A percentile compares a stretch with the other conserved stretches of the same genome.
Evolutionary conservation across 2,329 filamentous ascomycete genomes (phyloP).

Genomic region (Moelleriella libera): DNA sequence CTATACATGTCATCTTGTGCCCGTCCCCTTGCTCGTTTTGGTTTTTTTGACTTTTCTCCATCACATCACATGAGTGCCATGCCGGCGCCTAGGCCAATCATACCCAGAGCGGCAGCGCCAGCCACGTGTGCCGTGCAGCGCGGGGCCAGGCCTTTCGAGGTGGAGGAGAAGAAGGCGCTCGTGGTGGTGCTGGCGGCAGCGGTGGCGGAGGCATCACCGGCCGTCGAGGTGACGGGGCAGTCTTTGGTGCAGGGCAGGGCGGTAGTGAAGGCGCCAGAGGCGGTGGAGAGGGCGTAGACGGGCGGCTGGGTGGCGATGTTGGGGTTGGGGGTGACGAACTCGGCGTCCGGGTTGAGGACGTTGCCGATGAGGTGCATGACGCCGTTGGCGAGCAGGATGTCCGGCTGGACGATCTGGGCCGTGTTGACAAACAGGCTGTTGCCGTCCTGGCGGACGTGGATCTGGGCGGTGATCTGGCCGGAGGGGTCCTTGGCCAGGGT

Average conservation of each 20-base stretch:
- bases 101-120: conserved; percentile 13
- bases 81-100: conserved; percentile 14
- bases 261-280: conserved; percentile 24
- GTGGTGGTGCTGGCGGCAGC: conserved; percentile 9
- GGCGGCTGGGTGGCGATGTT: conserved; percentile 26
- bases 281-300: conserved; percentile 38
- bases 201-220: conserved; percentile 4
- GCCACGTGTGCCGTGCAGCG: conserved; percentile 13
- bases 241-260: conserved; percentile 26
- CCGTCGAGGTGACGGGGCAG: conserved; percentile 20
- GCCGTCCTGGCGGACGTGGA: conserved; percentile 24
- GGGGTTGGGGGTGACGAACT: conserved; percentile 20
- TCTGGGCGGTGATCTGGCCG: conserved; percentile 16
- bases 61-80: conserved; percentile 9
- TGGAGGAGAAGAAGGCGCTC: conserved; percentile 6
- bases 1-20: no score
- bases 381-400: conserved; percentile 41
- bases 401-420: conserved; percentile 35
- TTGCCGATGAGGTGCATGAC: conserved; percentile 44
- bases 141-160: conserved; percentile 9
- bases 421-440: conserved; percentile 36
- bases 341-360: conserved; percentile 29
- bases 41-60: not conserved
- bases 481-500: conserved; percentile 25
- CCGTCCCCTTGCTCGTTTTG: not conserved